Conservation (phyloP, 2,329 filamentous ascomycete genomes). For the Rasamsonia emersonii region DNA sequence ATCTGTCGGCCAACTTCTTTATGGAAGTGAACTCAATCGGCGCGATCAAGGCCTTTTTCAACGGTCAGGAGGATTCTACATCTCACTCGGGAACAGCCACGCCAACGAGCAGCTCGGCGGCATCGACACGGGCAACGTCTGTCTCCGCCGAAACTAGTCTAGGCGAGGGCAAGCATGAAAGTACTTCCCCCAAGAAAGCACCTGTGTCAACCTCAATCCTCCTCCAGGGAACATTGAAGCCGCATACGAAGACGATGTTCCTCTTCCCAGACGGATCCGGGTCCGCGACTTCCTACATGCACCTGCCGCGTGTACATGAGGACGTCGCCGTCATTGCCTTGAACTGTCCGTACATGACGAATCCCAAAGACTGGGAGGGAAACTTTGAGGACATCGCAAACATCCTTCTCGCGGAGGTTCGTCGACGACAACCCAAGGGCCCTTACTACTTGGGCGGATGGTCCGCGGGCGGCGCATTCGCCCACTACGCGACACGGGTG, state of each 20-base stretch:
- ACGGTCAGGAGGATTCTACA: too few relatives aligned
- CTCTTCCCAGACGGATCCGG: constrained; percentile 38
- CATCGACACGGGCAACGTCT: too few relatives aligned
- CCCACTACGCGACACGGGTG: constrained; percentile 57
- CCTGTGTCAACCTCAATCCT: constrained; percentile 35
- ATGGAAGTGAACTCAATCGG: not conserved
- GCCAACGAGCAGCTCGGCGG: too few relatives aligned
- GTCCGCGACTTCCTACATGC: constrained; percentile 37
- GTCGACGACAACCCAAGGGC: constrained; percentile 36
- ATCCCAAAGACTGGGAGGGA: constrained; percentile 23
- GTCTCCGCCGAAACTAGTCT: too few relatives aligned
- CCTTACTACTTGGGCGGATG: constrained; percentile 62
- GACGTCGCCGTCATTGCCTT: constrained; percentile 34
- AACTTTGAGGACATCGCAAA: constrained; percentile 25
- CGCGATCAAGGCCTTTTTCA: too few relatives aligned
- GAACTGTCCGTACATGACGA: constrained; percentile 37
- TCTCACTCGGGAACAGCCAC: too few relatives aligned
- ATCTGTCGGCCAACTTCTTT: constrained; percentile 9
- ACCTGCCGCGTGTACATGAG: constrained; percentile 30
- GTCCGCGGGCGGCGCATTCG: constrained; percentile 66
- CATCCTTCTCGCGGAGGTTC: constrained; percentile 34
- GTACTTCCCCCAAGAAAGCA: too few relatives aligned
- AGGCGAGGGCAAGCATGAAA: too few relatives aligned
- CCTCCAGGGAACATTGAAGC: constrained; percentile 33
- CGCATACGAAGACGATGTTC: constrained; percentile 32